Base-by-base conservation (phyloP, 257 asterid species). In the Datura wrightii region DNA sequence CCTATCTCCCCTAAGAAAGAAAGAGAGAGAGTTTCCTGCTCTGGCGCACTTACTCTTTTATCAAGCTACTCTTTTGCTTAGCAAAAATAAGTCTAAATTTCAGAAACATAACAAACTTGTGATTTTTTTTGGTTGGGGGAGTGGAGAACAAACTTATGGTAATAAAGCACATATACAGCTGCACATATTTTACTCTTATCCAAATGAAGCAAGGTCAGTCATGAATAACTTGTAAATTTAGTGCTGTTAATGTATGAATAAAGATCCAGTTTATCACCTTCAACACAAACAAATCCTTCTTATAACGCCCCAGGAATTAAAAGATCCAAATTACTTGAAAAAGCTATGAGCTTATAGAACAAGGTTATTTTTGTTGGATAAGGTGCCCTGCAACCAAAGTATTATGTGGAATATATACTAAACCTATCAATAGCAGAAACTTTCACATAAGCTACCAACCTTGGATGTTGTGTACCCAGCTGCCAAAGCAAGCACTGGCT, bases 401-500 rank as follows among this genome's bases (percentile, higher is more conserved):
- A 46, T 19, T 74, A 11, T 24, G 41, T 6, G 59, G 59, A 74
- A 74, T 74, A 3, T 46, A 24, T 46, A 46, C n/a, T 5, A 69
- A 67, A 39, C 31, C 6, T 37, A 67, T 39, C 31, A 37, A 67
- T 18, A 70, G 55, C 37, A 69, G 52, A 0, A 74, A 74, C 59
- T 24, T 24, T 31, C 81, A 50, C 59, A 72, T 11, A 72, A 0
- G n/a, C 37, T 60, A 84, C 94, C 53, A 85, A 97, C 99, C 98
- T 97, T 97, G 66, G 98, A 91, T 70, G 98, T 86, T 37, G 98
- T 95, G 88, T 94, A 97, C 4, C 99, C 99, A 86, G 99, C 99
- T 56, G 99, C 99, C 89, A 97, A 86, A 86, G 99, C 99, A 74
- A 97, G 98, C 84, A 97, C 98, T 2, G 99, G 98, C 89, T 97